These are phyloP conservation scores for Beauveria medogensis DNA, from an alignment of 2,329 filamentous ascomycete genomes.

Conservation along the genomic window DNA sequence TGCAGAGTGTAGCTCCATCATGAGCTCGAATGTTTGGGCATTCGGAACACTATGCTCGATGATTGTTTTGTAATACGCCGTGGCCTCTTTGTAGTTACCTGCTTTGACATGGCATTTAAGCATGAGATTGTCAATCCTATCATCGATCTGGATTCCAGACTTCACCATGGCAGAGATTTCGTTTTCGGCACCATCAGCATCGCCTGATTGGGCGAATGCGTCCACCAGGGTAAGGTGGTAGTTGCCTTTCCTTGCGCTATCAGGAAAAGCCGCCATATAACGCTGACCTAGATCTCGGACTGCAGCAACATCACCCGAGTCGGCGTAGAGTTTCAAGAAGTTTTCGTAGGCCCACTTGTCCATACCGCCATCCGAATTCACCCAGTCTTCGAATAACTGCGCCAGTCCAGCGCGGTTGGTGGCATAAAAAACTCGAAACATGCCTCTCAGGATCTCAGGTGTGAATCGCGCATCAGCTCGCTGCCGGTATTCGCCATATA, in stretches of 20 bases:
- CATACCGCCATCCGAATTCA: constrained; percentile 30
- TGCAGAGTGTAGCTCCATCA: constrained; percentile 62
- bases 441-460: constrained; percentile 31
- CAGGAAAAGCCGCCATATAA: constrained; percentile 30
- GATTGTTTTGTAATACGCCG: constrained; percentile 56
- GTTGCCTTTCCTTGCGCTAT: constrained; percentile 25
- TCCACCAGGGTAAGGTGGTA: constrained; percentile 55
- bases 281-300: constrained; percentile 39
- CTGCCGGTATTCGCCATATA: constrained; percentile 39
- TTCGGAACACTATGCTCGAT: constrained; percentile 45
- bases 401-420: constrained; percentile 34
- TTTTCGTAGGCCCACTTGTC: constrained; percentile 38
- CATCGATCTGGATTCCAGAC: constrained; percentile 49
- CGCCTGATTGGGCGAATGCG: constrained; percentile 61
- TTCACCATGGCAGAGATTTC: constrained; percentile 56
- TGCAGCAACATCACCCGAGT: constrained; percentile 36
- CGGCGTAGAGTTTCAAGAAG: constrained; percentile 41
- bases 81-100: constrained; percentile 58
- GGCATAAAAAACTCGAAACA: constrained; percentile 36
- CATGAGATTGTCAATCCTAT: constrained; percentile 66
- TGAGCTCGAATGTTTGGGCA: constrained; percentile 56
- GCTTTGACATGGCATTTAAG: constrained; percentile 62
- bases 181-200: constrained; percentile 48
- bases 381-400: constrained; percentile 42
- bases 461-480: constrained; percentile 31